Evolutionary conservation across 2,329 filamentous ascomycete genomes (phyloP), one percentile per base, ranked within the genome.

Genomic region (Cadophora malorum): DNA sequence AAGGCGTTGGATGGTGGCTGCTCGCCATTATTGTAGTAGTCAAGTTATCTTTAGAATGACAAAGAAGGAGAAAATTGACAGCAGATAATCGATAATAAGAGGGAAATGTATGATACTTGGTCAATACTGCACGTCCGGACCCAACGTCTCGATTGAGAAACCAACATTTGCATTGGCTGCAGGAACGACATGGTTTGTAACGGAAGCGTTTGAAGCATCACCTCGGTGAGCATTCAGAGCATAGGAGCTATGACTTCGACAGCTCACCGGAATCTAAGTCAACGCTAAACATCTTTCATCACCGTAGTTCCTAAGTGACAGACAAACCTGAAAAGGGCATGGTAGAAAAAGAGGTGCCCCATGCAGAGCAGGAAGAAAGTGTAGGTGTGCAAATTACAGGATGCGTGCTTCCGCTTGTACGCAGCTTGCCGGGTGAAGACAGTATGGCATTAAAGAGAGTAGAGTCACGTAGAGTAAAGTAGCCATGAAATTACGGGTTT

Each of bases 1-100:
- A 91, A 71, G 64, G 49, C 19, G 4, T 41, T 33, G 3, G 28
- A 14, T n/a, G 25, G 10, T 33, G 10, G 6, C 19, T 8, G 28
- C 28, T 55, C 23, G 28, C 52, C 52, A 55, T 55, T 25, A 9
- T 33, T 53, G 12, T 38, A 10, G 50, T 31, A 25, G 23, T 45
- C 14, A 31, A 25, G 28, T 7, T 3, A 28, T 2, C 19, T 55
- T 33, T 12, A 31, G 4, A 28, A n/a, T 55, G 52, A 5, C 25
- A 33, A 33, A 12, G 25, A 55, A 33, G 4, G 12, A 8, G 25
- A n/a, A n/a, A 3, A n/a, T 31, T 4, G 4, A 49, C 2, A 53
- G 50, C 14, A 55, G 50, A 31, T n/a, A 19, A 16, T 33, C 28
- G 12, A 33, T 14, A 8, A 28, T 33, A 25, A n/a, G 33, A 55